phyloP scores from a whole-genome alignment of 1,139 yeast species.

The Casaregolazyma lundiana region DNA sequence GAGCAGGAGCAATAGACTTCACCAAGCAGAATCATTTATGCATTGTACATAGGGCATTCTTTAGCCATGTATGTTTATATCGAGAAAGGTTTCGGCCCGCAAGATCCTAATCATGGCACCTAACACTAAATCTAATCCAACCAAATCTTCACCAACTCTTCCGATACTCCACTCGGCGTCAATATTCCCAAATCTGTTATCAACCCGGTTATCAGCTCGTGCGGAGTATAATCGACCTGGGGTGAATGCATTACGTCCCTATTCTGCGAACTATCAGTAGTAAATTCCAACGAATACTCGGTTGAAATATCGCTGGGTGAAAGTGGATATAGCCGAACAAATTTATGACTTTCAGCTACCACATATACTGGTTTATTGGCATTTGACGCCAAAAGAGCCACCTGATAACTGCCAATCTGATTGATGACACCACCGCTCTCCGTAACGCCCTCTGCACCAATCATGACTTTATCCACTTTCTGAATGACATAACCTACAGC shows the following conservation, averaged over 20 bases:
- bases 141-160: slow-evolving; percentile 97
- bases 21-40: neutral
- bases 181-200: slow-evolving; percentile 95
- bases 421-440: slow-evolving; percentile 98
- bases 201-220: slow-evolving; percentile 89
- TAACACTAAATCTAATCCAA: slow-evolving; percentile 53
- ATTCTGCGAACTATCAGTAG: slow-evolving; percentile 20
- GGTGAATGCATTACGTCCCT: slow-evolving; percentile 37
- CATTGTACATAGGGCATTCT: neutral
- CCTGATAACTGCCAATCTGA: slow-evolving; percentile 92
- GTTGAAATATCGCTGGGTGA: slow-evolving; percentile 89
- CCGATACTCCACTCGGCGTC: slow-evolving; percentile 96
- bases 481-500: slow-evolving; percentile 93
- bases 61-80: no score
- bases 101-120: neutral
- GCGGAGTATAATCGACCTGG: slow-evolving; percentile 87
- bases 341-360: slow-evolving; percentile 90
- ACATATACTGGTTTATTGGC: slow-evolving; percentile 93
- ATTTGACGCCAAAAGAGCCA: slow-evolving; percentile 86
- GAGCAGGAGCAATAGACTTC: neutral
- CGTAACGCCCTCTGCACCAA: slow-evolving; percentile 99
- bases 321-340: slow-evolving; percentile 91
- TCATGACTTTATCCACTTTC: slow-evolving; percentile 85
- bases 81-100: no score
- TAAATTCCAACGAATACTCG: slow-evolving; percentile 39